phyloP scores from a whole-genome alignment of 2,329 filamentous ascomycete species.

The Cytospora paraplurivora region DNA sequence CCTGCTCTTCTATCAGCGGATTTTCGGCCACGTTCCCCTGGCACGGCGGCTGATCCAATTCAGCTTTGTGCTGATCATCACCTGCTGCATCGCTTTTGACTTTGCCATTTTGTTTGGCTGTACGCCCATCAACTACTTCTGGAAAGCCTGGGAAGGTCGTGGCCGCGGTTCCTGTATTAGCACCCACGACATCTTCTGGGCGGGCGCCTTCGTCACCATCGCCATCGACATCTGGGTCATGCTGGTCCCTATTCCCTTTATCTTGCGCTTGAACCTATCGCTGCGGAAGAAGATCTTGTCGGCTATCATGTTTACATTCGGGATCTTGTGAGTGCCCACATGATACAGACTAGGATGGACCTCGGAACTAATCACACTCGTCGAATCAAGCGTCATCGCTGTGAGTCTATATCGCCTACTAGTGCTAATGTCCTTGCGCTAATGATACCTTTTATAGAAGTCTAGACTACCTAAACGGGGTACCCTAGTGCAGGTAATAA shows the following conservation, averaged over 20 bases:
- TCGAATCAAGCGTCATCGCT: constrained; percentile 5
- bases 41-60: background rate
- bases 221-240: constrained; percentile 12
- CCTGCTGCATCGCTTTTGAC: constrained; percentile 1
- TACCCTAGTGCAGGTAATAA: too few species aligned
- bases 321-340: constrained; percentile 5
- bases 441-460: too few species aligned
- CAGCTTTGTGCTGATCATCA: background rate
- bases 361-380: background rate
- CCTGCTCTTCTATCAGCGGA: constrained; percentile 6
- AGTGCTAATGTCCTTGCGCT: too few species aligned
- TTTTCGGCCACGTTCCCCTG: background rate
- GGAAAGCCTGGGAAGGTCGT: background rate
- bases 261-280: constrained; percentile 4
- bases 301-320: constrained; percentile 2
- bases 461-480: too few species aligned
- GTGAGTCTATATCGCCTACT: constrained; percentile 20
- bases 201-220: constrained; percentile 4
- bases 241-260: constrained; percentile 4
- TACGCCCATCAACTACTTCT: constrained; percentile 5
- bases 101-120: background rate
- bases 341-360: background rate
- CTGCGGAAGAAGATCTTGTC: constrained; percentile 12
- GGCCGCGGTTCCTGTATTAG: constrained; percentile 1
- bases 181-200: constrained; percentile 7